phyloP scores from a whole-genome alignment of 495 filamentous ascomycete species.

The Penicillium lagena region DNA sequence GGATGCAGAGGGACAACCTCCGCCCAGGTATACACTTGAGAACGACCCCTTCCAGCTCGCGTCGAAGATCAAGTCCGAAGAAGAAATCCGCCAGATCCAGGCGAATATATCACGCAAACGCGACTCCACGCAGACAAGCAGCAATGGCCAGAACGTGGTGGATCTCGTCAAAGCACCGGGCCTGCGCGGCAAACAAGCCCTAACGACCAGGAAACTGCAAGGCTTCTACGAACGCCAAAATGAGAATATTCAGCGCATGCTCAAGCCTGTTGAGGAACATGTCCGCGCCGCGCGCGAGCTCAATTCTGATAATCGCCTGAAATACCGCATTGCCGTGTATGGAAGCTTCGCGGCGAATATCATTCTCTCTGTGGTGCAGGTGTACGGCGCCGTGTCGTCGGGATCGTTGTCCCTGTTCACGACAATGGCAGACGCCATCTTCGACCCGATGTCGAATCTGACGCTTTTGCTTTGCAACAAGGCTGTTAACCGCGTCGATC shows the following conservation, averaged over 20 bases:
- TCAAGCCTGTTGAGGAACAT: constrained; percentile 93
- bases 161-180: constrained; percentile 10
- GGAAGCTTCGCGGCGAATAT: constrained; percentile 88
- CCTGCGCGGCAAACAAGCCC: constrained; percentile 19
- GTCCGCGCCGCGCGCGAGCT: constrained; percentile 71
- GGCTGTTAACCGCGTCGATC: constrained; percentile 81
- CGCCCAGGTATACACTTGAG: constrained; percentile 50
- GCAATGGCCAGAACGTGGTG: constrained; percentile 23
- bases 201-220: constrained; percentile 57
- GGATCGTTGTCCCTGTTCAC: constrained; percentile 92
- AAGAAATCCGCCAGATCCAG: constrained; percentile 72
- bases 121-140: constrained; percentile 39
- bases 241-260: constrained; percentile 81
- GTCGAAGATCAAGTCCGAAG: constrained; percentile 66
- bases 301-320: constrained; percentile 71
- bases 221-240: constrained; percentile 91
- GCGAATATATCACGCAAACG: constrained; percentile 81
- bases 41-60: constrained; percentile 82
- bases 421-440: constrained; percentile 94
- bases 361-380: constrained; percentile 67
- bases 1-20: constrained; percentile 55
- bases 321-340: constrained; percentile 82
- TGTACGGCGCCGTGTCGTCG: constrained; percentile 83
- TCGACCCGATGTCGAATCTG: constrained; percentile 88
- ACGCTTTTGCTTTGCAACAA: constrained; percentile 84